Conservation (phyloP, 768 basidiomycete species). For the Psilocybe cyanescens region DNA sequence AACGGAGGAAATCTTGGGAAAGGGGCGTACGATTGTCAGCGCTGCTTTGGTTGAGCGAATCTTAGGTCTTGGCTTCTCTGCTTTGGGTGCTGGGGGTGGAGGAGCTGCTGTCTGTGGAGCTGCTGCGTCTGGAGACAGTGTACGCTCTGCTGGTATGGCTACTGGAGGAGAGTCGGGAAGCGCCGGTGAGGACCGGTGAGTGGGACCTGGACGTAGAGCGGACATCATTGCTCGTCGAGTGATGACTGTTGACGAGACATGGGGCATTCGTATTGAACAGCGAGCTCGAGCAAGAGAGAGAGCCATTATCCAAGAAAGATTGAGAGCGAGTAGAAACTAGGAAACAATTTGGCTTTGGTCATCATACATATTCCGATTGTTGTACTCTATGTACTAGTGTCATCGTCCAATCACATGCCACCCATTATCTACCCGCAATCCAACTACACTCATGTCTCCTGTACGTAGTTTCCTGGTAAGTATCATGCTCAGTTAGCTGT, state of each 20-base stretch:
- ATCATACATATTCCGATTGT: conserved; percentile 22
- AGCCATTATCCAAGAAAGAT: conserved; percentile 26
- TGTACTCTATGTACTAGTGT: conserved; percentile 24
- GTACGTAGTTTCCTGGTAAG: conserved; percentile 68
- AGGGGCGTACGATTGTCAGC: conserved; percentile 63
- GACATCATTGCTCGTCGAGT: conserved; percentile 71
- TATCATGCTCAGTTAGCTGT: conserved; percentile 6
- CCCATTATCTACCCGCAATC: conserved; percentile 20
- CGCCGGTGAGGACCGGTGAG: conserved; percentile 28
- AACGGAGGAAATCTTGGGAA: conserved; percentile 1
- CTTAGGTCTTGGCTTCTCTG: conserved; percentile 64
- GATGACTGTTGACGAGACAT: conserved; percentile 33
- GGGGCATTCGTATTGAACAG: conserved; percentile 33
- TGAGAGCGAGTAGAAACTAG: background rate
- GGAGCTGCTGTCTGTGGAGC: conserved; percentile 75
- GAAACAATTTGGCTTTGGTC: background rate
- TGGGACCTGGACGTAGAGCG: conserved; percentile 46
- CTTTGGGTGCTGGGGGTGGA: conserved; percentile 71
- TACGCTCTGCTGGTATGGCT: conserved; percentile 46
- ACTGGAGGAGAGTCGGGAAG: conserved; percentile 54
- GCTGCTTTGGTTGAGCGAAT: conserved; percentile 79
- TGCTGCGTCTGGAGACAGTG: conserved; percentile 59
- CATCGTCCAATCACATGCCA: conserved; percentile 32
- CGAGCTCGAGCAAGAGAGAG: conserved; percentile 33
- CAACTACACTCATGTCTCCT: conserved; percentile 41